Evolutionary conservation across 1,139 yeast species (phyloP), one percentile per base, ranked within the genome.

Genomic region (Starmera stellimalicola): DNA sequence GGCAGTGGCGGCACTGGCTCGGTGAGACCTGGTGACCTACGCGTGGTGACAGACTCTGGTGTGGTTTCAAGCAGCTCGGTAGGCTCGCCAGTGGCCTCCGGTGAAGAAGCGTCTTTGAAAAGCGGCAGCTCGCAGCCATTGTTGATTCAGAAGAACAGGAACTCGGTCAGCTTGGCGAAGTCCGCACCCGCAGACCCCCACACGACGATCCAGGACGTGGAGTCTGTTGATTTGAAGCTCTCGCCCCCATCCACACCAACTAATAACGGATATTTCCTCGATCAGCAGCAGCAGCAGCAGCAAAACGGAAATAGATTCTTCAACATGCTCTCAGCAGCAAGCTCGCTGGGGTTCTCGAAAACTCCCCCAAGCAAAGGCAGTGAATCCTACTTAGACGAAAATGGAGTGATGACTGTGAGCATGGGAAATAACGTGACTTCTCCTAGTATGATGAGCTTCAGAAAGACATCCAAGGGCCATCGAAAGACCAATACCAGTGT

Each of bases 101-200:
- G n/a, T n/a, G n/a, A n/a, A n/a, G n/a, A n/a, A n/a, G n/a, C n/a
- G n/a, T n/a, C n/a, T n/a, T n/a, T n/a, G n/a, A n/a, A n/a, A n/a
- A n/a, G n/a, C n/a, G n/a, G n/a, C n/a, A n/a, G n/a, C n/a, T n/a
- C 44, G 8, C 29, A 40, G 16, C 36, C 45, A 8, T 33, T 33
- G n/a, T 20, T 41, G 12, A 26, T 37, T 3, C 34, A 47, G 2
- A 37, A 33, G 22, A 17, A 33, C 12, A 33, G 35, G 10, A 33
- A 26, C 22, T 28, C 35, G 9, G 3, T 33, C 3, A 33, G 12
- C 8, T 8, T 16, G 2, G 18, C 33, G 2, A 73, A 73, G 43
- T 60, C 77, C 3, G 52, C 65, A 0, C 80, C 80, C 0, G 80
- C 81, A 0, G 60, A 68, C 39, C 81, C 83, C 0, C 68, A 63